Evolutionary conservation across 2,329 filamentous ascomycete genomes (phyloP).

Genomic region (Monilinia vaccinii-corymbosi): DNA sequence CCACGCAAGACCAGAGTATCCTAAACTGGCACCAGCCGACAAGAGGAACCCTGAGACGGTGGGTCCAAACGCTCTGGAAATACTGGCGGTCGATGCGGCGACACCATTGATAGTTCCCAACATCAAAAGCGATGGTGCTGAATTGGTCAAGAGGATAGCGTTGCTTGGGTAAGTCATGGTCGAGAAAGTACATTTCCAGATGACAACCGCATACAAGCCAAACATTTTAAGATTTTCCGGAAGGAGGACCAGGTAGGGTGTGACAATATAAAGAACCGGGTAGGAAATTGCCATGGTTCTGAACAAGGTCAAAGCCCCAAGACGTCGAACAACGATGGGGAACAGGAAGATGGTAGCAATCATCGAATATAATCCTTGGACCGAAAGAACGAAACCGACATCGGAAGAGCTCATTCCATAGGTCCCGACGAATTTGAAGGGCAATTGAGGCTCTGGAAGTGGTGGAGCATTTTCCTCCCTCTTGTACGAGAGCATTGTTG

Average conservation of each 20-base stretch:
- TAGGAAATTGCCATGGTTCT: constrained; percentile 73
- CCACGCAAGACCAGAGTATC: constrained; percentile 86
- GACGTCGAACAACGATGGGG: constrained; percentile 61
- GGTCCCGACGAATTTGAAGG: constrained; percentile 83
- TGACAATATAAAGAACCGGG: constrained; percentile 77
- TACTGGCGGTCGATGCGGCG: constrained; percentile 80
- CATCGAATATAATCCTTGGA: constrained; percentile 86
- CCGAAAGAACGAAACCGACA: constrained; percentile 79
- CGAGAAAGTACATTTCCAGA: constrained; percentile 90
- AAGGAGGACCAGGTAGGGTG: constrained; percentile 81
- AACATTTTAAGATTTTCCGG: constrained; percentile 62
- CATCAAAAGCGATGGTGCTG: constrained; percentile 72
- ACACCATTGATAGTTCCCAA: constrained; percentile 90
- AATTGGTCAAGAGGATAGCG: constrained; percentile 81
- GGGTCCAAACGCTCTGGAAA: constrained; percentile 81
- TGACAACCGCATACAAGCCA: constrained; percentile 67
- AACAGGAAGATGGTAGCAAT: constrained; percentile 69
- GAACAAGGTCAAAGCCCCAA: constrained; percentile 77
- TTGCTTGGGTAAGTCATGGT: constrained; percentile 88
- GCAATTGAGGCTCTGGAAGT: constrained; percentile 48
- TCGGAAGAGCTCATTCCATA: constrained; percentile 75
- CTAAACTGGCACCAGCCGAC: constrained; percentile 65
- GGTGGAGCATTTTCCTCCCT: constrained; percentile 23
- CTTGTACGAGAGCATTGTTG: constrained; percentile 60
- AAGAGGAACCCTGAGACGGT: constrained; percentile 82